Percentiles rank a stretch among this genome's conserved stretches.
Evolutionary conservation across 1,284 basidiomycete species (phyloP).

Genomic region (Singerocomus rubriflavus): DNA sequence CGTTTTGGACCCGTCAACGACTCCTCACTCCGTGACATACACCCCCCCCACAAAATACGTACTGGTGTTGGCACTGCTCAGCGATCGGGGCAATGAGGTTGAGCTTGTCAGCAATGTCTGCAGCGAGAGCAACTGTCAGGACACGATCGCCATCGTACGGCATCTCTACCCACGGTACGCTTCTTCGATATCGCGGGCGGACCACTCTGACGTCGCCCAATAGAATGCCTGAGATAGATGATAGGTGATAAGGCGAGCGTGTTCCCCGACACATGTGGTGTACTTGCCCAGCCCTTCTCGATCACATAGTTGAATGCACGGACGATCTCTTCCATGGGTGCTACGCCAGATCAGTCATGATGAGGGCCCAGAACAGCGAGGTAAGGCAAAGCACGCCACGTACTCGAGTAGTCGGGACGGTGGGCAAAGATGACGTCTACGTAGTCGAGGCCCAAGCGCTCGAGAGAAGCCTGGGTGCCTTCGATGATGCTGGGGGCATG

Average conservation of each 20-base stretch:
- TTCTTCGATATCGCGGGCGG: conserved; percentile 51
- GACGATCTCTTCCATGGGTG: conserved; percentile 47
- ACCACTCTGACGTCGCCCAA: conserved; percentile 61
- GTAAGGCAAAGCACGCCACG: too few species aligned
- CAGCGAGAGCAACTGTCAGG: background rate
- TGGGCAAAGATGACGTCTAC: conserved; percentile 63
- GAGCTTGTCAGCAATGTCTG: conserved; percentile 52
- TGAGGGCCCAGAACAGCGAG: too few species aligned
- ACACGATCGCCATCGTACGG: background rate
- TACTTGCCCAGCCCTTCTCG: conserved; percentile 38
- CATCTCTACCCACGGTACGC: conserved; percentile 39
- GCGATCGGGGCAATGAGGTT: conserved; percentile 57
- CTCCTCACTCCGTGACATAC: too few species aligned
- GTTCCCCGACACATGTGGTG: background rate
- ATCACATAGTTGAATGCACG: conserved; percentile 45
- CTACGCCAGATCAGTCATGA: conserved; percentile 17
- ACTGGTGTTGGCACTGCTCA: conserved; percentile 59
- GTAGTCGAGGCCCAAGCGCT: conserved; percentile 64
- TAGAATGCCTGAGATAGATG: conserved; percentile 38
- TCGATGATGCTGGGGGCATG: conserved; percentile 52
- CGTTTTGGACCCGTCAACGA: too few species aligned
- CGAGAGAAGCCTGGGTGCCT: conserved; percentile 56
- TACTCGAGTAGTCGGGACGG: conserved; percentile 48
- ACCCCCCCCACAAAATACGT: background rate
- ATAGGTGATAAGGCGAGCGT: background rate